Base-by-base conservation (phyloP, 2,329 filamentous ascomycete genomes). In the Grosmannia clavigera region DNA sequence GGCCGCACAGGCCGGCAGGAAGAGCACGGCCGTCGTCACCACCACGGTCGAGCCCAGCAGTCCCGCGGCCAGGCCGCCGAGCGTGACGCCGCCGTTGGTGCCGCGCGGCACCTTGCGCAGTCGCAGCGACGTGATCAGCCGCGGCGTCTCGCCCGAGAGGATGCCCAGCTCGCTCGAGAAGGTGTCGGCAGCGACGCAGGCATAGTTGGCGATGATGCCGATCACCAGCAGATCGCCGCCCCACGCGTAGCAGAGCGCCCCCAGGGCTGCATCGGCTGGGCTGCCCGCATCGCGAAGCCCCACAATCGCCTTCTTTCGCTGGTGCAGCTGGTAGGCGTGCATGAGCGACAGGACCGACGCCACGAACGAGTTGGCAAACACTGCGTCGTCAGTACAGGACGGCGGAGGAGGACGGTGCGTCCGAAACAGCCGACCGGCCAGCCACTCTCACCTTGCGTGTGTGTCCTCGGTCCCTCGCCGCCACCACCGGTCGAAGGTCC, bases 91-190 rank as follows among this genome's bases (percentile, higher is more conserved):
- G 38, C 94, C 94, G 69, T 99, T 99, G 51, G 94, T 97, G 57
- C 94, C 94, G 1, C 83, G 86, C 0, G 94, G 92, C 0, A 97
- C 94, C 64, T 83, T 81, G 61, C 88, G 85, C 68, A 94, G 79
- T 5, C 75, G 84, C 19, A 81, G 83, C 16, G 88, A 92, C 4
- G 90, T 96, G 69, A 99, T 92, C 46, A 99, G 82, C 43, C 92
- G 84, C 10, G 94, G 94, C 53, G 82, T 76, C 29, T 80, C 80
- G 61, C 79, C 82, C 7, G 92, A 87, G 14, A 99, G 78, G 60
- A 99, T 99, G 16, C 94, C 94, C 25, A 99, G 84, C 75, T 99
- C 94, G 12, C 91, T 96, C 61, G 88, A 92, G 71, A 96, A 94
- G 0, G 94, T 99, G 71, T 99, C 94, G 57, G 92, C 90, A 25